Evolutionary conservation across 73 alveolate genomes (phyloP).

Genomic region (Paramecium sexaurelia): DNA sequence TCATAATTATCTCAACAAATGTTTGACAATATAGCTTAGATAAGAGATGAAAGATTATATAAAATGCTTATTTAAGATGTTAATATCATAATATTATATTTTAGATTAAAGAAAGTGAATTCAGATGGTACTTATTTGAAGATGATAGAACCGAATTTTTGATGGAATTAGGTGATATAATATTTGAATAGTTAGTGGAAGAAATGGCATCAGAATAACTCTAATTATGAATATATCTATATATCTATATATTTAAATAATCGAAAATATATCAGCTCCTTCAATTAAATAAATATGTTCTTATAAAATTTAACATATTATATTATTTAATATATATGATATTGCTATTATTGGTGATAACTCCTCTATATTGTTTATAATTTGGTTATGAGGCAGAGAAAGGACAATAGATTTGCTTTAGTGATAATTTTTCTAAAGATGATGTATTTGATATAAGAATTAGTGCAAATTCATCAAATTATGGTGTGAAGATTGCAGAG

Average conservation of each 20-base stretch:
- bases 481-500: neutral
- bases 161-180: constrained; percentile 54
- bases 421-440: neutral
- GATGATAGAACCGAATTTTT: constrained; percentile 61
- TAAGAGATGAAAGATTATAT: constrained; percentile 63
- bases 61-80: constrained; percentile 62
- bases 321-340: neutral
- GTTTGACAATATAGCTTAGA: constrained; percentile 48
- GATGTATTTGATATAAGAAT: neutral
- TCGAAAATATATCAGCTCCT: neutral
- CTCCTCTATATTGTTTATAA: neutral
- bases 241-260: neutral
- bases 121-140: constrained; percentile 52
- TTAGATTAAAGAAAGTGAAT: constrained; percentile 54
- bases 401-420: neutral
- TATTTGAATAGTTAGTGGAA: constrained; percentile 62
- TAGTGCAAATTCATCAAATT: neutral
- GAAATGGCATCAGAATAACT: constrained; percentile 58
- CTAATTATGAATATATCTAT: neutral
- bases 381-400: neutral
- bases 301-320: neutral
- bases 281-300: too few relatives aligned
- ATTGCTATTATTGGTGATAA: neutral
- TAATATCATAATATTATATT: neutral
- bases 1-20: neutral